These are phyloP conservation scores for Aspergillus ustus DNA, from an alignment of 2,329 filamentous ascomycete species.

Conservation along the genomic window DNA sequence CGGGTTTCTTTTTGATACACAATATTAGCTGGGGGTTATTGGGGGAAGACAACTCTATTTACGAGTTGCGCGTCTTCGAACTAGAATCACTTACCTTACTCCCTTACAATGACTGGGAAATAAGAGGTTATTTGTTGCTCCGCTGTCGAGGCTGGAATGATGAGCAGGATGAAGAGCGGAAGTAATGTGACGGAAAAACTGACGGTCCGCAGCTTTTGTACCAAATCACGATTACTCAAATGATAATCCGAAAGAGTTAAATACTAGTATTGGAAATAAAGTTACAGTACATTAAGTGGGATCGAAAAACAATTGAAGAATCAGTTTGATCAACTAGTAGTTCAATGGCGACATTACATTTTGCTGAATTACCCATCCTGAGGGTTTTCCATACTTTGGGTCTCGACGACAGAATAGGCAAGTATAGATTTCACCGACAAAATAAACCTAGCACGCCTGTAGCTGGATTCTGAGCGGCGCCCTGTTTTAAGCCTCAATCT, in stretches of 20 bases:
- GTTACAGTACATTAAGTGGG: too few species aligned
- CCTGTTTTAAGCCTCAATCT: not conserved
- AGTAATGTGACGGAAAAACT: not conserved
- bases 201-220: not conserved
- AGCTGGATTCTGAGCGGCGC: not conserved
- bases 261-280: too few species aligned
- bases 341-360: not conserved
- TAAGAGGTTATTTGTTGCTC: not conserved
- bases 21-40: conserved; percentile 9
- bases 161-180: conserved; percentile 10
- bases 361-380: not conserved
- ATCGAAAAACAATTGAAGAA: not conserved
- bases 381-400: not conserved
- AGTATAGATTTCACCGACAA: too few species aligned
- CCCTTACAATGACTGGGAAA: not conserved
- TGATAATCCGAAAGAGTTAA: not conserved
- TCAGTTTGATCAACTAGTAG: not conserved
- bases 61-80: not conserved
- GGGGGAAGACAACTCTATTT: not conserved
- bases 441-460: not conserved
- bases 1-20: conserved; percentile 29
- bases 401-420: too few species aligned
- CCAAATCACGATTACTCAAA: conserved; percentile 9
- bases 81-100: not conserved
- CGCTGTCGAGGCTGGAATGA: not conserved